These are phyloP conservation scores for Fusarium sp. DNA, from an alignment of 2,329 filamentous ascomycete genomes.

Conservation along the genomic window DNA sequence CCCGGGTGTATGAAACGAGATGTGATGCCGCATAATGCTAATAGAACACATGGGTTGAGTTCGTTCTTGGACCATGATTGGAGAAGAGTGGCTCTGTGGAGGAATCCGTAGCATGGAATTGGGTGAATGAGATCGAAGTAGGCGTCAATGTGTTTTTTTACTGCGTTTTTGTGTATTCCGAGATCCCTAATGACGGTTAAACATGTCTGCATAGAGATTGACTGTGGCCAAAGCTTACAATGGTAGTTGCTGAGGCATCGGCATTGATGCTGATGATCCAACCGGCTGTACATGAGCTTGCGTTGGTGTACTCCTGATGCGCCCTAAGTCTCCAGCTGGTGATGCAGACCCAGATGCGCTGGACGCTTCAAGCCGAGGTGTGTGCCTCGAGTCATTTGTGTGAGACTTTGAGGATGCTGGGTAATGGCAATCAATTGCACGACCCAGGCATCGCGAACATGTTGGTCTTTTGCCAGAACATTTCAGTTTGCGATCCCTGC, in stretches of 20 bases:
- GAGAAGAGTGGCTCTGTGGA: slow-evolving; percentile 26
- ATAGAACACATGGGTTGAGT: slow-evolving; percentile 12
- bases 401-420: neutral
- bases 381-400: neutral
- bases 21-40: slow-evolving; percentile 23
- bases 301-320: neutral
- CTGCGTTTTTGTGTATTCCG: slow-evolving; percentile 3
- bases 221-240: neutral
- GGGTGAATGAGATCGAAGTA: slow-evolving; percentile 31
- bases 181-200: slow-evolving; percentile 7
- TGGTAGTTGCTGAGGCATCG: neutral
- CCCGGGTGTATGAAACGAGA: slow-evolving; percentile 7
- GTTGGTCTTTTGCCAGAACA: slow-evolving; percentile 19
- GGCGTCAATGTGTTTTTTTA: slow-evolving; percentile 31
- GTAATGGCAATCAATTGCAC: slow-evolving; percentile 7
- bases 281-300: neutral
- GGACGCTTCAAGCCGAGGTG: neutral
- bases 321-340: neutral
- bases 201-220: accelerated
- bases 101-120: slow-evolving; percentile 26
- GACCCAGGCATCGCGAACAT: slow-evolving; percentile 13
- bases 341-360: neutral
- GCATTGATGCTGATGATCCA: neutral
- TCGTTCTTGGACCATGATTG: slow-evolving; percentile 30
- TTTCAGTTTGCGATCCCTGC: slow-evolving; percentile 27